phyloP scores from a whole-genome alignment of 139 green algal genomes.

The Micromonas pusilla region DNA sequence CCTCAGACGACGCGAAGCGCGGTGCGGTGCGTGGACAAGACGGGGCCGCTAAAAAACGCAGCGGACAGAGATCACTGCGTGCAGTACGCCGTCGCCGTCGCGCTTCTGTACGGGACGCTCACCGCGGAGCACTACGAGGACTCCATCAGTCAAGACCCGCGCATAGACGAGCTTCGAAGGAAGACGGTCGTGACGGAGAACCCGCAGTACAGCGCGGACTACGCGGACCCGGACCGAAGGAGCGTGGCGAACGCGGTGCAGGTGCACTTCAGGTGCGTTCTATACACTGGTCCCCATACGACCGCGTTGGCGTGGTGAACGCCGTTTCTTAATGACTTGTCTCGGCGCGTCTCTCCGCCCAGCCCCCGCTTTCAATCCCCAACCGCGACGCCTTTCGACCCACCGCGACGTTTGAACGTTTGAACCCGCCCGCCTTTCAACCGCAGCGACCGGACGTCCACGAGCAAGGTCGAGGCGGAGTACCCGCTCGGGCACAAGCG shows the following conservation, averaged over 20 bases:
- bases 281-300: no score
- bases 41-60: constrained; percentile 14
- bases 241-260: constrained; percentile 22
- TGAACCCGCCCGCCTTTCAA: no score
- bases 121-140: constrained; percentile 31
- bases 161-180: constrained; percentile 26
- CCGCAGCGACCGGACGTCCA: constrained; percentile 23
- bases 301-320: no score
- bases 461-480: constrained; percentile 24
- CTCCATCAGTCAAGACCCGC: constrained; percentile 13
- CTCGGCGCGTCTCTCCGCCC: no score
- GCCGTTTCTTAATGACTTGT: no score
- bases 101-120: constrained; percentile 27
- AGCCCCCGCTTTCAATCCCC: no score
- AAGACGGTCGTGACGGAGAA: constrained; percentile 19
- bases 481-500: constrained; percentile 26
- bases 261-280: constrained; percentile 34
- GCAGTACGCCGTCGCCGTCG: constrained; percentile 28
- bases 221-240: constrained; percentile 22
- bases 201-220: constrained; percentile 26
- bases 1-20: constrained; percentile 18
- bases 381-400: no score
- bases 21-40: constrained; percentile 25
- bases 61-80: constrained; percentile 27
- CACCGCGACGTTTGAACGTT: no score